Evolutionary conservation across 768 basidiomycete genomes (phyloP).

Genomic region (Phlebiopsis flavidoalba): DNA sequence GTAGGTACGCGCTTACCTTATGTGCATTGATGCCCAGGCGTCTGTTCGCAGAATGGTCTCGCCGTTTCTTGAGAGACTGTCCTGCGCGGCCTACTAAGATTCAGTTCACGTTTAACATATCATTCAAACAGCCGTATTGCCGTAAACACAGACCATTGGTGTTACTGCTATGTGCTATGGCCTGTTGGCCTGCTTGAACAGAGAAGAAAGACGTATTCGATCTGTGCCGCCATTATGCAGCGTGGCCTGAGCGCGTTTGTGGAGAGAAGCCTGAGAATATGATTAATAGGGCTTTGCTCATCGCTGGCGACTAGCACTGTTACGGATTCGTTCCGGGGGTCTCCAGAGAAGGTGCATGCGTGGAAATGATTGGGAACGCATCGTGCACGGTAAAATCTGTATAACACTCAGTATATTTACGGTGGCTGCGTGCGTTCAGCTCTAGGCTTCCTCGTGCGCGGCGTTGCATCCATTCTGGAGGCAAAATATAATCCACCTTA

Average conservation of each 20-base stretch:
- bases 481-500: too few species aligned
- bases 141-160: slow-evolving; percentile 41
- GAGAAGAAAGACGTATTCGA: slow-evolving; percentile 66
- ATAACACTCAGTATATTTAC: slow-evolving; percentile 9
- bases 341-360: slow-evolving; percentile 24
- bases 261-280: slow-evolving; percentile 52
- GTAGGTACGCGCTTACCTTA: slow-evolving; percentile 68
- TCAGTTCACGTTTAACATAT: slow-evolving; percentile 9
- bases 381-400: slow-evolving; percentile 17
- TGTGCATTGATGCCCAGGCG: slow-evolving; percentile 37
- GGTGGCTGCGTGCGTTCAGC: too few species aligned
- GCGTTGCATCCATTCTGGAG: background rate
- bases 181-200: slow-evolving; percentile 60
- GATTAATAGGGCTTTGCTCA: slow-evolving; percentile 47
- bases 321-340: slow-evolving; percentile 18
- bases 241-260: slow-evolving; percentile 42
- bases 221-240: slow-evolving; percentile 50
- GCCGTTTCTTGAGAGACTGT: slow-evolving; percentile 46
- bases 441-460: too few species aligned
- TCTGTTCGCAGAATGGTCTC: slow-evolving; percentile 41
- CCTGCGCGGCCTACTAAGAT: slow-evolving; percentile 43
- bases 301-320: slow-evolving; percentile 42
- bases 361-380: slow-evolving; percentile 14
- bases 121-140: slow-evolving; percentile 7
- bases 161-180: slow-evolving; percentile 46